Conservation (phyloP, 169 alveolate species). For the Eimeria mitis region DNA sequence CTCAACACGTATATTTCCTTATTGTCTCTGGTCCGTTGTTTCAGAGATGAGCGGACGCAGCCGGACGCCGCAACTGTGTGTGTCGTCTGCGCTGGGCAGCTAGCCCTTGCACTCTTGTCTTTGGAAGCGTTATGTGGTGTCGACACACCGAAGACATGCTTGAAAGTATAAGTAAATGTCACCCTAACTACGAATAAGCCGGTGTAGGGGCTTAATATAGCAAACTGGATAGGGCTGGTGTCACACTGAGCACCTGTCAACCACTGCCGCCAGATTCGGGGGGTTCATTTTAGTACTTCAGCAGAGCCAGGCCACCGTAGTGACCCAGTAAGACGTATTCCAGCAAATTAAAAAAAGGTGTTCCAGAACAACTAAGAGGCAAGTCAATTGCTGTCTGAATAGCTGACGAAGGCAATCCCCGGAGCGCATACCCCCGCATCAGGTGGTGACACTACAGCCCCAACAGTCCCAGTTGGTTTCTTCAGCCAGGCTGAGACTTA, state of each 20-base stretch:
- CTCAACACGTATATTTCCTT: not conserved
- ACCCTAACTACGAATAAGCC: not conserved
- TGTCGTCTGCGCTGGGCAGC: no score
- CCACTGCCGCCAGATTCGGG: not conserved
- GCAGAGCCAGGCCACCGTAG: not conserved
- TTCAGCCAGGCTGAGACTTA: not conserved
- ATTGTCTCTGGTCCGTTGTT: not conserved
- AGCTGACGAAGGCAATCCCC: not conserved
- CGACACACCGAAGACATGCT: not conserved
- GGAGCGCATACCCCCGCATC: not conserved
- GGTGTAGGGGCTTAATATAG: not conserved
- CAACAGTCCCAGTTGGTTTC: not conserved
- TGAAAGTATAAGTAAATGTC: not conserved
- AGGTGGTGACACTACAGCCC: slow-evolving; percentile 32
- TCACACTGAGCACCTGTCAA: not conserved
- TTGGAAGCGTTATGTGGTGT: no score
- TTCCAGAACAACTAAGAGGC: not conserved
- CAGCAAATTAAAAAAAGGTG: not conserved
- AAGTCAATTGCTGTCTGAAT: not conserved
- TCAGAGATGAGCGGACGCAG: not conserved
- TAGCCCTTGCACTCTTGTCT: not conserved
- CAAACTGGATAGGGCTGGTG: not conserved
- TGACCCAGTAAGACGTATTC: not conserved
- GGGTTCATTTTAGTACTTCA: not conserved
- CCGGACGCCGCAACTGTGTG: not conserved